Evolutionary conservation across 495 filamentous ascomycete genomes (phyloP).

Genomic region (Chaetomium tenue): DNA sequence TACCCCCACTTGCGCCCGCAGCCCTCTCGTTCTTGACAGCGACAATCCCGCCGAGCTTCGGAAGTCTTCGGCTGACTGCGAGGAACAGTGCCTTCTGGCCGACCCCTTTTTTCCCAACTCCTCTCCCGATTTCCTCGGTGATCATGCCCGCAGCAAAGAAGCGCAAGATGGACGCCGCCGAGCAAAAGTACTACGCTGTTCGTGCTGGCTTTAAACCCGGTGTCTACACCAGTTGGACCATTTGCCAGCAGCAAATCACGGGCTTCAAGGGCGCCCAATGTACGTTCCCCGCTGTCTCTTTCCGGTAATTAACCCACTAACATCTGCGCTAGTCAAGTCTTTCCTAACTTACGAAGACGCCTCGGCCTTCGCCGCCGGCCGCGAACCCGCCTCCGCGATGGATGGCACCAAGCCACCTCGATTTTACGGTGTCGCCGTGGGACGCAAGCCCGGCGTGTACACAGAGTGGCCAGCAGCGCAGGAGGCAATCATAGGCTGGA

Average conservation of each 20-base stretch:
- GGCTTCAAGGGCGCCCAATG: constrained; percentile 84
- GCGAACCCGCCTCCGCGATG: constrained; percentile 40
- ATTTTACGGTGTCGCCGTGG: constrained; percentile 85
- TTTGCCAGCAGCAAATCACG: constrained; percentile 76
- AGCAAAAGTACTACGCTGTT: constrained; percentile 84
- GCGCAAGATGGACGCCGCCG: constrained; percentile 39
- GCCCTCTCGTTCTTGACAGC: neutral
- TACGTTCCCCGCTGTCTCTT: constrained; percentile 35
- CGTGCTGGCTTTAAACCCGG: constrained; percentile 73
- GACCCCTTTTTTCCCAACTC: neutral
- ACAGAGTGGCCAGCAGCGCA: constrained; percentile 78
- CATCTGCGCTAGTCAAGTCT: constrained; percentile 64
- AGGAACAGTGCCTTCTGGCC: neutral
- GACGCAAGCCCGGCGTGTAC: constrained; percentile 82
- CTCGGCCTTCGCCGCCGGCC: constrained; percentile 68
- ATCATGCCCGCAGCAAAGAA: constrained; percentile 36
- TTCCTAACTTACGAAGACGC: constrained; percentile 77
- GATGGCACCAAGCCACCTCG: constrained; percentile 42
- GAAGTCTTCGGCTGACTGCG: neutral
- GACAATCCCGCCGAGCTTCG: neutral
- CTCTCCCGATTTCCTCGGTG: neutral
- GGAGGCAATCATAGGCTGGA: constrained; percentile 72
- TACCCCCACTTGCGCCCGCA: neutral
- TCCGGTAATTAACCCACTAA: constrained; percentile 19
- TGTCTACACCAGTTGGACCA: constrained; percentile 80